These are phyloP conservation scores for Syzygium jambos DNA, from an alignment of 345 rosid genomes.

Conservation along the genomic window DNA sequence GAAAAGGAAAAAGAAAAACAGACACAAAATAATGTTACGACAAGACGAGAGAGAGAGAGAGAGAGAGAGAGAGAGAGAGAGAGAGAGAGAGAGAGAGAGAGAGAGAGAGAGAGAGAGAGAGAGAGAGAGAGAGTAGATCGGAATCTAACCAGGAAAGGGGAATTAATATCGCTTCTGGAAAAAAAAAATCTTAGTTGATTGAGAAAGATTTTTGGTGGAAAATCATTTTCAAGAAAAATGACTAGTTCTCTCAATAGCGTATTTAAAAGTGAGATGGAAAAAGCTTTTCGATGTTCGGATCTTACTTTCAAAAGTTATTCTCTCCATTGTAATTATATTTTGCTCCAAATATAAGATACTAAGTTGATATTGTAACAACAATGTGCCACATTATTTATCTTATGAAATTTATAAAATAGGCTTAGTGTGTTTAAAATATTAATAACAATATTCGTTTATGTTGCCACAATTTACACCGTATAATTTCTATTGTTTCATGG, in stretches of 20 bases:
- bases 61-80: too few species aligned
- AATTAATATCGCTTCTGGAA: too few species aligned
- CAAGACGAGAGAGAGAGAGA: neutral
- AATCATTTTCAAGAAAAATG: neutral
- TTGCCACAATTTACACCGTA: neutral
- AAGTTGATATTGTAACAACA: too few species aligned
- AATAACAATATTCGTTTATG: too few species aligned
- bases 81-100: neutral
- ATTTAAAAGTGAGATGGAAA: neutral
- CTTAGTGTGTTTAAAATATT: neutral
- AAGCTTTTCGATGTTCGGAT: neutral
- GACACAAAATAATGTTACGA: neutral
- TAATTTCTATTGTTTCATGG: neutral
- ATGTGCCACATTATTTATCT: neutral
- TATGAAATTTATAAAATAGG: too few species aligned
- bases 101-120: neutral
- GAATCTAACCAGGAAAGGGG: too few species aligned
- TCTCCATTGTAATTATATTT: neutral
- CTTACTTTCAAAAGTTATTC: too few species aligned
- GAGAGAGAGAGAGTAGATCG: too few species aligned
- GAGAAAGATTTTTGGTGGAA: neutral
- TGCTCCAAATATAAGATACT: neutral
- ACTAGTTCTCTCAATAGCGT: neutral
- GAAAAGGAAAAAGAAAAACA: too few species aligned
- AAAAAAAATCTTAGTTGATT: too few species aligned